Conservation (phyloP, 2,329 filamentous ascomycete species). For the Ciborinia camelliae region DNA sequence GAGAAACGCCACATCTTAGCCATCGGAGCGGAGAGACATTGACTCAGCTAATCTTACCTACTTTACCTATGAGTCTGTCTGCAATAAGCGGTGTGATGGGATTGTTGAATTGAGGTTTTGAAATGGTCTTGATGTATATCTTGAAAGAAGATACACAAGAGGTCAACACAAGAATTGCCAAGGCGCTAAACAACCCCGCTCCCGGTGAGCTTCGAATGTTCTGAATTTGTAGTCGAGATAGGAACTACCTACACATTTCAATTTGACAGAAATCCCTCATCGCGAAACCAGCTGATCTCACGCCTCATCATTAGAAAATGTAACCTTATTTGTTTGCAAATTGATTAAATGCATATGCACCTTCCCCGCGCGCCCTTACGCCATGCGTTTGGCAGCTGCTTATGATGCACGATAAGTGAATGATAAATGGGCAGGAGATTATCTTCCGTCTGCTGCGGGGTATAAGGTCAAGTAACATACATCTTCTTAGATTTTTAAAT, state of each 20-base stretch:
- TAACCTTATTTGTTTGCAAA: background rate
- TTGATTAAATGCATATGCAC: background rate
- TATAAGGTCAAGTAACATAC: background rate
- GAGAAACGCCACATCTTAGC: background rate
- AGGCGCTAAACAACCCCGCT: constrained; percentile 1
- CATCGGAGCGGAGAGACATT: background rate
- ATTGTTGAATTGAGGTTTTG: background rate
- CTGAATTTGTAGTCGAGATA: too few species aligned
- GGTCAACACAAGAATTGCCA: background rate
- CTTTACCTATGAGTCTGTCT: background rate
- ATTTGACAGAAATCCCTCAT: background rate
- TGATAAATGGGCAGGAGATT: background rate
- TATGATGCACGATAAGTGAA: too few species aligned
- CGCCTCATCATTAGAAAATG: background rate
- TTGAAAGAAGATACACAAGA: background rate
- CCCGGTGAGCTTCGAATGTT: background rate
- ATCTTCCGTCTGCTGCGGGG: background rate
- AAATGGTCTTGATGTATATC: background rate
- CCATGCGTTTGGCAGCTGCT: background rate
- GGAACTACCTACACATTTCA: too few species aligned
- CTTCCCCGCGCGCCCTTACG: background rate
- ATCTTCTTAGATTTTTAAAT: background rate
- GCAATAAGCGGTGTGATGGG: background rate
- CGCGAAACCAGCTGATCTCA: background rate
- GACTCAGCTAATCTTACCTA: background rate